phyloP scores from a whole-genome alignment of 2,329 filamentous ascomycete genomes.

The Trichoderma sp. region DNA sequence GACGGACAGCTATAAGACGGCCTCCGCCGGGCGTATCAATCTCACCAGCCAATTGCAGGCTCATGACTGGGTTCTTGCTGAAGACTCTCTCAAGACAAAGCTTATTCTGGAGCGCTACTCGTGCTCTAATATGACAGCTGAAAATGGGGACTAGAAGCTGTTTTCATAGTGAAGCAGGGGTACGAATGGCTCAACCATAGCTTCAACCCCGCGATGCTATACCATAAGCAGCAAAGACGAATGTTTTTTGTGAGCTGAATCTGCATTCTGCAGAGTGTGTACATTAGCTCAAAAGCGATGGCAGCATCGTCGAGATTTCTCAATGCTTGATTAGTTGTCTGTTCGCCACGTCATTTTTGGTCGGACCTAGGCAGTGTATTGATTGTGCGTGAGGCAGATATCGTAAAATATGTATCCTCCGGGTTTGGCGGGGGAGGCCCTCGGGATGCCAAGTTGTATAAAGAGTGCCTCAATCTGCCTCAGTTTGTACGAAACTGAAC shows the following conservation, averaged over 20 bases:
- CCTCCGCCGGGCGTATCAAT: not conserved
- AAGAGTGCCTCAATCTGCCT: not conserved
- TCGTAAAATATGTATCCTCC: not conserved
- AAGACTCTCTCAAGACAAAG: not conserved
- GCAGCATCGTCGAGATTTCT: not conserved
- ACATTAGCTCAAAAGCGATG: not conserved
- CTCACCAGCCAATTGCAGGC: not conserved
- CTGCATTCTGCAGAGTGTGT: not conserved
- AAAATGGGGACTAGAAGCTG: not conserved
- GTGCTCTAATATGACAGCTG: not conserved
- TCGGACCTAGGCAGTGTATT: not conserved
- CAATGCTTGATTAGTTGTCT: not conserved
- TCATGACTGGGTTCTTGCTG: not conserved
- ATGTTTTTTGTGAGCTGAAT: not conserved
- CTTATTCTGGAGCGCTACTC: not conserved
- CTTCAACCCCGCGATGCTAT: not conserved
- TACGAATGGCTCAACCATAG: not conserved
- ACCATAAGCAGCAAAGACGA: not conserved
- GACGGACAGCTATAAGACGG: not conserved
- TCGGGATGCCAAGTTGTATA: not conserved
- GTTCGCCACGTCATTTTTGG: not conserved
- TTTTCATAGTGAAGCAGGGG: not conserved
- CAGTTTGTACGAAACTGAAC: not conserved
- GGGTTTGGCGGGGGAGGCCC: not conserved
- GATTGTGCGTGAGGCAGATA: accelerated